Evolutionary conservation across 305 asterid genomes (phyloP).

Genomic region (Withania somnifera): DNA sequence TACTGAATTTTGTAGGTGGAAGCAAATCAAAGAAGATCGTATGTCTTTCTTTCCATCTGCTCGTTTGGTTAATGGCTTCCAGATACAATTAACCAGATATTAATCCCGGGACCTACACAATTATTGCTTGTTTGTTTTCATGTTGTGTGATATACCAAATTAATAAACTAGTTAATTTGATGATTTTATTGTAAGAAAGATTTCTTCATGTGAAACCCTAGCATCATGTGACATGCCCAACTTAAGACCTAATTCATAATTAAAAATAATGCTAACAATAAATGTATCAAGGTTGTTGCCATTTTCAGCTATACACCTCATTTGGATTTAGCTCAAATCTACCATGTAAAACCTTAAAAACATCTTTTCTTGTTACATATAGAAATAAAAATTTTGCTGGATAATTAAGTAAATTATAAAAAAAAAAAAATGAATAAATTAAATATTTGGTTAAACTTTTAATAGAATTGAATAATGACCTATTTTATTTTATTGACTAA

Average conservation of each 20-base stretch:
- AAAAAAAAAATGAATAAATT: too few species aligned
- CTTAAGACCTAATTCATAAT: neutral
- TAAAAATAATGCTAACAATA: neutral
- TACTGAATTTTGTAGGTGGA: conserved; percentile 45
- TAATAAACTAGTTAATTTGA: neutral
- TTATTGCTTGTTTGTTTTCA: neutral
- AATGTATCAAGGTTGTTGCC: neutral
- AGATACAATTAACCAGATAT: conserved; percentile 43
- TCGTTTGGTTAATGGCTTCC: conserved; percentile 76
- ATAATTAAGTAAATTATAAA: too few species aligned
- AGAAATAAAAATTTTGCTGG: too few species aligned
- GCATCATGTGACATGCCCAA: neutral
- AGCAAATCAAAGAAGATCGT: conserved; percentile 62
- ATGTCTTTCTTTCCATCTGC: conserved; percentile 95
- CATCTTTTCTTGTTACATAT: too few species aligned
- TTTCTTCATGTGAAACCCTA: neutral
- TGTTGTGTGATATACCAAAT: neutral
- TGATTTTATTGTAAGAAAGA: neutral
- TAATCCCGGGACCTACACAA: neutral
- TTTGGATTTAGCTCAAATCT: too few species aligned
- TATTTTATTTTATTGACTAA: too few species aligned
- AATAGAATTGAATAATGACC: too few species aligned
- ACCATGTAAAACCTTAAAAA: too few species aligned
- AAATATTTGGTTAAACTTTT: too few species aligned
- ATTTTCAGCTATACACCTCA: neutral